These are phyloP conservation scores for Hyphopichia wangnamkhiaoensis DNA, from an alignment of 1,139 yeast species.

Conservation along the genomic window DNA sequence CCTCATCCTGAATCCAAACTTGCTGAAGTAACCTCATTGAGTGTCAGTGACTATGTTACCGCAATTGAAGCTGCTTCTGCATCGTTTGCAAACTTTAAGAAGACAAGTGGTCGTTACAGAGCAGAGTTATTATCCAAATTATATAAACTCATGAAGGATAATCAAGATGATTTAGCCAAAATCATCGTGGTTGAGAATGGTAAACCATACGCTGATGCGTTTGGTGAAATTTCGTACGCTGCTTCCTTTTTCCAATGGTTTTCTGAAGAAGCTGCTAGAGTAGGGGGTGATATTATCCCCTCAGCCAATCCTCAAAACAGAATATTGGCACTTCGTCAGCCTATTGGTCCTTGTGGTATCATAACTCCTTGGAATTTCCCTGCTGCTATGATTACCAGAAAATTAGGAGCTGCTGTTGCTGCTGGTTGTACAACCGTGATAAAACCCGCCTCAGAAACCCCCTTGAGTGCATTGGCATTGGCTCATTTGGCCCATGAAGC, in stretches of 20 bases:
- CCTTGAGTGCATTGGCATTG: slow-evolving; percentile 80
- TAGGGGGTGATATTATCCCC: slow-evolving; percentile 71
- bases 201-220: slow-evolving; percentile 72
- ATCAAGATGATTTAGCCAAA: slow-evolving; percentile 72
- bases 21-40: slow-evolving; percentile 41
- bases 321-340: slow-evolving; percentile 70
- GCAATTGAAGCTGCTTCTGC: slow-evolving; percentile 42
- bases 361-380: slow-evolving; percentile 98
- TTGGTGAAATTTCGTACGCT: slow-evolving; percentile 75
- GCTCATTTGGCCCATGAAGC: slow-evolving; percentile 74
- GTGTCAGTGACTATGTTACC: slow-evolving; percentile 30
- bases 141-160: slow-evolving; percentile 60
- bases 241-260: slow-evolving; percentile 87
- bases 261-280: slow-evolving; percentile 80
- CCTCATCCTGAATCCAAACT: slow-evolving; percentile 31
- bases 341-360: slow-evolving; percentile 88
- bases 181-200: slow-evolving; percentile 82
- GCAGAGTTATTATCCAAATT: slow-evolving; percentile 38
- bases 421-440: slow-evolving; percentile 91
- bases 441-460: slow-evolving; percentile 91
- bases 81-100: slow-evolving; percentile 38
- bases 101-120: slow-evolving; percentile 41
- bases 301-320: slow-evolving; percentile 59
- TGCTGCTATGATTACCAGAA: slow-evolving; percentile 89
- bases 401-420: slow-evolving; percentile 88